Percentiles rank a stretch among this genome's conserved stretches.
phyloP scores from a whole-genome alignment of 441 rosid genomes.

The Mallotus repandus region DNA sequence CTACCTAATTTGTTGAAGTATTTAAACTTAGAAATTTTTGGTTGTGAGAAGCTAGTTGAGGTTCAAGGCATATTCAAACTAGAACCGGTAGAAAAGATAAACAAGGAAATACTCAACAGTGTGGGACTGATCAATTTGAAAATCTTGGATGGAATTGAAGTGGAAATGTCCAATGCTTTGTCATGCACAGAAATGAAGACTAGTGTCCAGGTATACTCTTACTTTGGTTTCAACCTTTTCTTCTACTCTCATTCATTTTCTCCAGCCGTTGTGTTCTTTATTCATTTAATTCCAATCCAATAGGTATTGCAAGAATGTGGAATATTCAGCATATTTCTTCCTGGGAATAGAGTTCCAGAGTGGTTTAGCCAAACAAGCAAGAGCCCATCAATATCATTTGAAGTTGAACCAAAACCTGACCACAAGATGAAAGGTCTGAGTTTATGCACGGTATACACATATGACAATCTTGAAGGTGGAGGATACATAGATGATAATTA shows the following conservation, averaged over 20 bases:
- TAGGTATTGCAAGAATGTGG: slow-evolving; percentile 21
- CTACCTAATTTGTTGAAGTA: neutral
- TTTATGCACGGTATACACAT: slow-evolving; percentile 13
- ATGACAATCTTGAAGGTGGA: neutral
- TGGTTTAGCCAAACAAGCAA: slow-evolving; percentile 19
- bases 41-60: slow-evolving; percentile 15
- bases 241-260: neutral
- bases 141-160: slow-evolving; percentile 11
- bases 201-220: slow-evolving; percentile 10
- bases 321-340: slow-evolving; percentile 25
- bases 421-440: slow-evolving; percentile 18
- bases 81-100: slow-evolving; percentile 13
- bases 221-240: neutral
- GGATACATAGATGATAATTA: neutral
- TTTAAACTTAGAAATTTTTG: neutral
- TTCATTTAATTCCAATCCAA: neutral
- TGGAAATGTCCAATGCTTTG: slow-evolving; percentile 23
- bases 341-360: slow-evolving; percentile 20
- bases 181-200: slow-evolving; percentile 17
- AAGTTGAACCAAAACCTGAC: neutral
- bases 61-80: slow-evolving; percentile 22
- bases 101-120: slow-evolving; percentile 4
- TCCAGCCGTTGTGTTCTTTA: neutral
- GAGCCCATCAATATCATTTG: slow-evolving; percentile 15
- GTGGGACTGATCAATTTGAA: slow-evolving; percentile 16